Evolutionary conservation across 2,329 filamentous ascomycete genomes (phyloP), one percentile per base, ranked within the genome.

Genomic region (Pestalotiopsis sp.): DNA sequence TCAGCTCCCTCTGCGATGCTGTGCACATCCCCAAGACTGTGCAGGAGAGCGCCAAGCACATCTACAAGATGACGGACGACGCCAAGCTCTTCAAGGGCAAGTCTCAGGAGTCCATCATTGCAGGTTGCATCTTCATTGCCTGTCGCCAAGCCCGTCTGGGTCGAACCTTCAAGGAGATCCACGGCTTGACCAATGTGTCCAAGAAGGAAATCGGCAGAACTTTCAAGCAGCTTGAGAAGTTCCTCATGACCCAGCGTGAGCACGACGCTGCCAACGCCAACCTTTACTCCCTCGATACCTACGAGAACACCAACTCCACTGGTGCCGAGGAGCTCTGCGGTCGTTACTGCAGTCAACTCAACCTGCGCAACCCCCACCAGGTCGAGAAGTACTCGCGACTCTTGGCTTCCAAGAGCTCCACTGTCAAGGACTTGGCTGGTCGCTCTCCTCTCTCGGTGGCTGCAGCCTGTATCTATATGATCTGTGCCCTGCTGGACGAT

Each of bases 161-260:
- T 4, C 92, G 96, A 73, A 97, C 94, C 3, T 99, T 99, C 83
- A 90, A 93, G 63, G 97, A 99, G 80, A 96, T 99, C 76, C 97
- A 93, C 83, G 92, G 94, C 70, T 86, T 98, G 79, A 99, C 96
- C 9, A 94, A 93, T 74, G 95, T 99, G 36, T 91, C 92, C 70
- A 98, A 98, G 85, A 98, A 98, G 84, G 97, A 99, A 78, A 97
- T 99, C 72, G 96, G 96, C 25, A 87, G 95, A 69, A 95, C 95
- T 27, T 99, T 98, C 88, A 99, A 99, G 84, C 86, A 90, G 69
- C 86, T 99, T 59, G 95, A 98, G 82, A 90, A 91, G 74, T 98
- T 97, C 82, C 88, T 98, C 77, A 90, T 91, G 76, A 91, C 91
- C 75, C 88, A 91, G 65, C 89, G 94, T 76, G 90, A 91, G 72